These are phyloP conservation scores for Fonsecaea nubica DNA, from an alignment of 2,329 filamentous ascomycete species.

Conservation along the genomic window DNA sequence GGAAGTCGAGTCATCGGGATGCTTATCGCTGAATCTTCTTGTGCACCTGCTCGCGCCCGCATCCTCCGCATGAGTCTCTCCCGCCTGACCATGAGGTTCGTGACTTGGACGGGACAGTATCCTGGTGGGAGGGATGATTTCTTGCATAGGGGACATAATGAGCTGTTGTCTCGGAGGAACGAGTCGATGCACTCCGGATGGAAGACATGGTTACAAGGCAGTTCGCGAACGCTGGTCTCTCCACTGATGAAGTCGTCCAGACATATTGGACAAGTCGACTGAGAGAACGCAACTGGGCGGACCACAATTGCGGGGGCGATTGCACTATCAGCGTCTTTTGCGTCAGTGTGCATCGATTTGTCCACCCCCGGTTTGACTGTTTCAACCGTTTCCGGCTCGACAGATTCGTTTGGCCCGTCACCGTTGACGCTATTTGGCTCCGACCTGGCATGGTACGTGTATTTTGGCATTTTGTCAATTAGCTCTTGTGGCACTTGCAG, in stretches of 20 bases:
- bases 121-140: constrained; percentile 75
- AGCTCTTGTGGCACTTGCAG: constrained; percentile 75
- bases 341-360: neutral
- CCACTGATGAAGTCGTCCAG: constrained; percentile 77
- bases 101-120: constrained; percentile 70
- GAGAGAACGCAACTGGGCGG: constrained; percentile 61
- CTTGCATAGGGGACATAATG: constrained; percentile 91
- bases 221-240: constrained; percentile 76
- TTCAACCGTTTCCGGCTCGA: constrained; percentile 6
- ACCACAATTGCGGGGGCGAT: constrained; percentile 10
- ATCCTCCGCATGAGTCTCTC: constrained; percentile 69
- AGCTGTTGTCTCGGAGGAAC: constrained; percentile 78
- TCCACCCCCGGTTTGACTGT: neutral
- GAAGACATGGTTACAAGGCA: constrained; percentile 91
- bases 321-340: constrained; percentile 8
- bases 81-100: constrained; percentile 83
- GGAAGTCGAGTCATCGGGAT: constrained; percentile 11
- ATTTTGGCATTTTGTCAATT: constrained; percentile 77
- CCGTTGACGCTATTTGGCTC: constrained; percentile 17
- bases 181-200: constrained; percentile 90
- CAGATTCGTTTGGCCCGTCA: constrained; percentile 10
- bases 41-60: constrained; percentile 21
- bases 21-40: neutral
- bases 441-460: constrained; percentile 65
- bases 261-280: constrained; percentile 89